phyloP scores from a whole-genome alignment of 495 filamentous ascomycete species.

The Penicillium riverlandense region DNA sequence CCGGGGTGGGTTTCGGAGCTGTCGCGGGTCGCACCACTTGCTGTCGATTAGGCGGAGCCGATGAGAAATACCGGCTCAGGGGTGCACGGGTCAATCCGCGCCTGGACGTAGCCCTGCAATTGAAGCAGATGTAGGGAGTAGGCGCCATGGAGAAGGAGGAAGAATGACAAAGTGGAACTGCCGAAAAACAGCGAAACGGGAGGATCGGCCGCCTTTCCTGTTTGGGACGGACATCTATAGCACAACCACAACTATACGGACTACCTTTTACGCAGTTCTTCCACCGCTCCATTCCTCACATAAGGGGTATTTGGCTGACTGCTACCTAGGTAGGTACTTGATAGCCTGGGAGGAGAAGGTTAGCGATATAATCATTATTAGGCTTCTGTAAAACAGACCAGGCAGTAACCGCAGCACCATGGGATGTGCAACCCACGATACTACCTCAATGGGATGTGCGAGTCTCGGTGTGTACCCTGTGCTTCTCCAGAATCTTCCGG shows the following conservation, averaged over 20 bases:
- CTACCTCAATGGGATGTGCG: neutral
- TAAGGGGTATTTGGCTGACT: too few species aligned
- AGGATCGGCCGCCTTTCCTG: slow-evolving; percentile 3
- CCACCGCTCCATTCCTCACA: too few species aligned
- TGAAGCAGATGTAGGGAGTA: slow-evolving; percentile 29
- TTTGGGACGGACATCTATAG: neutral
- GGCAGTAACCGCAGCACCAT: too few species aligned
- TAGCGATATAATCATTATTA: too few species aligned
- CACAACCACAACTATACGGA: too few species aligned
- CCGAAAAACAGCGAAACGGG: too few species aligned
- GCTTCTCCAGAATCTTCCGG: too few species aligned
- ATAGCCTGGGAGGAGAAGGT: too few species aligned
- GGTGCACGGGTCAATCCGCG: slow-evolving; percentile 3
- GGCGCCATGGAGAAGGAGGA: slow-evolving; percentile 16
- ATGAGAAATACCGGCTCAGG: slow-evolving; percentile 25
- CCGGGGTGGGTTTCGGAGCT: slow-evolving; percentile 71
- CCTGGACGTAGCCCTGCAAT: slow-evolving; percentile 22
- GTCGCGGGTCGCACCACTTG: slow-evolving; percentile 51
- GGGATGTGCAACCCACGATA: neutral
- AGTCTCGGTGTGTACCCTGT: too few species aligned
- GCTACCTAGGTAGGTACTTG: too few species aligned
- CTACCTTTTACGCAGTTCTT: too few species aligned
- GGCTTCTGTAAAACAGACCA: too few species aligned
- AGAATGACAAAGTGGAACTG: slow-evolving; percentile 1
- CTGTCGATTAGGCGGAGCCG: slow-evolving; percentile 11